These are phyloP conservation scores for Coemansia sp. DNA, from an alignment of 192 early-diverging fungal genomes.

Conservation along the genomic window DNA sequence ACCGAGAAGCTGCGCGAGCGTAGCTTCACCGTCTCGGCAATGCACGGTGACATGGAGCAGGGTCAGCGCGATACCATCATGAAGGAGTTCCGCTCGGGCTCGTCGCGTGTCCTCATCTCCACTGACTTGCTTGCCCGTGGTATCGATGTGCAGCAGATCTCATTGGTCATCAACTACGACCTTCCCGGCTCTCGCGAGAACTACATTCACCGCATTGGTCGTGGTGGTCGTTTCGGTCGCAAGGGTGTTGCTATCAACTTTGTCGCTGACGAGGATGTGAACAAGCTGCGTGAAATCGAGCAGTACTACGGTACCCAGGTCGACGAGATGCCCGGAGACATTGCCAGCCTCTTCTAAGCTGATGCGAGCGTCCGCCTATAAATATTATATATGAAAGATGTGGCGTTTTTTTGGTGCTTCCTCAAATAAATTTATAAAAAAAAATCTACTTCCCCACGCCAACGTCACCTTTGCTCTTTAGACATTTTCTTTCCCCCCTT, in stretches of 20 bases:
- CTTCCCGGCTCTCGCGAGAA: slow-evolving; percentile 96
- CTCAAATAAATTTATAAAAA: not conserved
- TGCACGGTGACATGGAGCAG: slow-evolving; percentile 99
- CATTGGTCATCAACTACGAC: slow-evolving; percentile 99
- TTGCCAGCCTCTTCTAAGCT: slow-evolving; percentile 80
- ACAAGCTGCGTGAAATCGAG: slow-evolving; percentile 87
- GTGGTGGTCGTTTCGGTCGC: slow-evolving; percentile 99
- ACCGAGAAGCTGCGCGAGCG: slow-evolving; percentile 92
- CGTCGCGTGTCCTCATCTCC: slow-evolving; percentile 95
- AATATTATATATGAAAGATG: slow-evolving; percentile 1
- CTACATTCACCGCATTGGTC: slow-evolving; percentile 99
- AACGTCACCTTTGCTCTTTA: not conserved
- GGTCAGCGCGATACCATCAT: slow-evolving; percentile 94
- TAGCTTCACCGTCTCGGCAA: slow-evolving; percentile 96
- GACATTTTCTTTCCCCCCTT: not conserved
- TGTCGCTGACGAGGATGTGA: slow-evolving; percentile 94
- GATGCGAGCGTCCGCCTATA: not conserved
- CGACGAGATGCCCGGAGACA: slow-evolving; percentile 99
- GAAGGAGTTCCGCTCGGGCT: slow-evolving; percentile 99
- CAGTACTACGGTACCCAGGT: slow-evolving; percentile 99
- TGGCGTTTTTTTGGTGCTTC: not conserved
- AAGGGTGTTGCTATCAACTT: slow-evolving; percentile 99
- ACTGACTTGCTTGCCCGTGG: slow-evolving; percentile 98
- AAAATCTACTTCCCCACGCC: no score
- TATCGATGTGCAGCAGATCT: slow-evolving; percentile 99